Evolutionary conservation across 2,329 filamentous ascomycete genomes (phyloP).

Genomic region (Dothistroma pini): DNA sequence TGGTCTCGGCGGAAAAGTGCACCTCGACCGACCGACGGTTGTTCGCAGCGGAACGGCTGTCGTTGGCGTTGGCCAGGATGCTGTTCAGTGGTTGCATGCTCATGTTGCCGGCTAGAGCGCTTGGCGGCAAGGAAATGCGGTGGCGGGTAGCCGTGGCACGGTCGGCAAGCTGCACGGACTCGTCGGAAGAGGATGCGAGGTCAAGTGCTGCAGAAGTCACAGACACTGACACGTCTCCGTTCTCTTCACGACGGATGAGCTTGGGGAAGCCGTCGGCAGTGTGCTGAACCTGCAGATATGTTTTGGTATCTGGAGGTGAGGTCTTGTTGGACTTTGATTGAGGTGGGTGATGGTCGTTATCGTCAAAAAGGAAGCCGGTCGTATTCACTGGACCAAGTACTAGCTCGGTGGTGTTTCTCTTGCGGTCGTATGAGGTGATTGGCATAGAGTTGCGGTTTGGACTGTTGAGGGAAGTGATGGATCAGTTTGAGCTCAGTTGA

Average conservation of each 20-base stretch:
- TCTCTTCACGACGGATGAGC: constrained; percentile 62
- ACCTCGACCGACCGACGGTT: constrained; percentile 50
- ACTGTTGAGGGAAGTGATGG: constrained; percentile 44
- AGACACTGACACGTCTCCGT: constrained; percentile 62
- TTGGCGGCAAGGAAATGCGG: constrained; percentile 40
- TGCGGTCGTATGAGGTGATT: constrained; percentile 66
- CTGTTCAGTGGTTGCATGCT: constrained; percentile 38
- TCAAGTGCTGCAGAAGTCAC: constrained; percentile 76
- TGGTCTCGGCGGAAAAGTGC: constrained; percentile 42
- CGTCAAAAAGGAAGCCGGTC: constrained; percentile 78
- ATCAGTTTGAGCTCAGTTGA: constrained; percentile 20
- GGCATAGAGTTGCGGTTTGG: constrained; percentile 94
- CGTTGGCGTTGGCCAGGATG: constrained; percentile 38
- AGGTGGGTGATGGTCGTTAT: constrained; percentile 49
- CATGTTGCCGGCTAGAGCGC: constrained; percentile 33
- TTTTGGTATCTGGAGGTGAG: constrained; percentile 63
- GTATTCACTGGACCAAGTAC: constrained; percentile 79
- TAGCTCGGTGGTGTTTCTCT: constrained; percentile 56
- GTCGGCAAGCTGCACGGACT: constrained; percentile 55
- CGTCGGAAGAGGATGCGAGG: constrained; percentile 65
- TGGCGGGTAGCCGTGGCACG: constrained; percentile 49
- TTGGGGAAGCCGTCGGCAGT: constrained; percentile 86
- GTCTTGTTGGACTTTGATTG: constrained; percentile 33
- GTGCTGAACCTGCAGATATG: constrained; percentile 66
- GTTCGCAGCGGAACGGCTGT: constrained; percentile 38